Percentiles rank a stretch among this genome's conserved stretches.
Evolutionary conservation across 1,284 basidiomycete species (phyloP).

Genomic region (Ganoderma lucidum): DNA sequence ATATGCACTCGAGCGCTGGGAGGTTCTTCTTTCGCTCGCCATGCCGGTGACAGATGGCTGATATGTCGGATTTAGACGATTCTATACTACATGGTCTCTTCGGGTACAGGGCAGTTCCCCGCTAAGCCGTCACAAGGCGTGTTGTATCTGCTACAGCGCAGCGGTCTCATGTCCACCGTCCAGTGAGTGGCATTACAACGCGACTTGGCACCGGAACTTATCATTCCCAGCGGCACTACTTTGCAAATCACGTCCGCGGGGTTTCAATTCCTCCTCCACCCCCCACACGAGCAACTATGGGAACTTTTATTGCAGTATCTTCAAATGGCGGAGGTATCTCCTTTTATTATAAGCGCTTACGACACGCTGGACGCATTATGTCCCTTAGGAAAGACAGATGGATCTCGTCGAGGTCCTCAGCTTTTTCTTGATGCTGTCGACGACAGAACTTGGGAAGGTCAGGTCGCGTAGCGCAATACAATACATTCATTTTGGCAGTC

Average conservation of each 20-base stretch:
- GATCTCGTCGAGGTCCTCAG: conserved; percentile 94
- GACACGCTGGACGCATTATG: conserved; percentile 13
- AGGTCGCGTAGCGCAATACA: conserved; percentile 34
- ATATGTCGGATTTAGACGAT: conserved; percentile 72
- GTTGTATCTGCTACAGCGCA: conserved; percentile 82
- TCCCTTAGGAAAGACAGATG: conserved; percentile 80
- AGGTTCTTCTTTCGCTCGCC: conserved; percentile 60
- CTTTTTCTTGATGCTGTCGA: conserved; percentile 95
- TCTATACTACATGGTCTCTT: conserved; percentile 98
- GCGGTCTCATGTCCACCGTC: conserved; percentile 84
- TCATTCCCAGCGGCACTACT: conserved; percentile 53
- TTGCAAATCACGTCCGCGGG: conserved; percentile 93
- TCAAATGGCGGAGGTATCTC: conserved; percentile 76
- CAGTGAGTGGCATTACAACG: conserved; percentile 51
- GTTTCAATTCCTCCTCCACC: conserved; percentile 96
- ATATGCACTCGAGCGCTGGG: conserved; percentile 94
- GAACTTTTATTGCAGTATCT: conserved; percentile 93
- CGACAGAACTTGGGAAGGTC: conserved; percentile 90
- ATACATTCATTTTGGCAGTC: conserved; percentile 20
- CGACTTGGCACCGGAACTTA: conserved; percentile 7
- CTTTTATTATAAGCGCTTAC: conserved; percentile 17
- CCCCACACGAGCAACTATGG: conserved; percentile 99
- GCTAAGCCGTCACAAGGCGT: conserved; percentile 84
- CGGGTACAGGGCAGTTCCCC: conserved; percentile 74
- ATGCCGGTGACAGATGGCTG: conserved; percentile 15